Conservation (phyloP, 129 eudicot genomes). For the Ambrosia trifida region DNA sequence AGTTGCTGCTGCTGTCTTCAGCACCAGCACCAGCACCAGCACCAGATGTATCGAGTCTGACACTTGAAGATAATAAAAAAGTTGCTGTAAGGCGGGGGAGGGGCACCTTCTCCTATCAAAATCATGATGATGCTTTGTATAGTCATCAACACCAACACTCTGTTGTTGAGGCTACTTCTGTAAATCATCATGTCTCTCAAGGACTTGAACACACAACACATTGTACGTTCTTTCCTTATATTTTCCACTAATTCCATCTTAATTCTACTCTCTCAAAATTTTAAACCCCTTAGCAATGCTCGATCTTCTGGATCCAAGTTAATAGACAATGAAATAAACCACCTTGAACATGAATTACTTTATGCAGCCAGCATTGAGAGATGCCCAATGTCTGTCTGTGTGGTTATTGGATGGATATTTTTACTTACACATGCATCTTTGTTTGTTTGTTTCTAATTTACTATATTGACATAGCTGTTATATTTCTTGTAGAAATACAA, state of each 20-base stretch:
- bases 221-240: slow-evolving; percentile 32
- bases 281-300: background rate
- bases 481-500: background rate
- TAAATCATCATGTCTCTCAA: slow-evolving; percentile 40
- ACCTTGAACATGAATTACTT: too few relatives aligned
- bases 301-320: background rate
- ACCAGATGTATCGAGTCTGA: slow-evolving; percentile 54
- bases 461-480: background rate
- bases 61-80: slow-evolving; percentile 51
- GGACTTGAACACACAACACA: slow-evolving; percentile 35
- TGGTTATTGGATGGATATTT: background rate
- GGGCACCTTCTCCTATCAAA: slow-evolving; percentile 81
- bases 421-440: background rate
- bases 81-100: slow-evolving; percentile 77
- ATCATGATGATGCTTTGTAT: slow-evolving; percentile 48
- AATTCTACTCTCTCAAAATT: background rate
- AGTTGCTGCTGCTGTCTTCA: slow-evolving; percentile 63
- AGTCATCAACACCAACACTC: slow-evolving; percentile 61
- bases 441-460: too few relatives aligned
- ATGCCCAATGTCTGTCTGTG: background rate
- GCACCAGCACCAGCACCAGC: too few relatives aligned
- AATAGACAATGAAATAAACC: background rate
- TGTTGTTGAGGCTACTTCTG: slow-evolving; percentile 34
- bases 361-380: too few relatives aligned
- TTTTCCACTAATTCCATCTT: background rate